These are phyloP conservation scores for Lindgomyces ingoldianus DNA, from an alignment of 495 filamentous ascomycete species.

Conservation along the genomic window DNA sequence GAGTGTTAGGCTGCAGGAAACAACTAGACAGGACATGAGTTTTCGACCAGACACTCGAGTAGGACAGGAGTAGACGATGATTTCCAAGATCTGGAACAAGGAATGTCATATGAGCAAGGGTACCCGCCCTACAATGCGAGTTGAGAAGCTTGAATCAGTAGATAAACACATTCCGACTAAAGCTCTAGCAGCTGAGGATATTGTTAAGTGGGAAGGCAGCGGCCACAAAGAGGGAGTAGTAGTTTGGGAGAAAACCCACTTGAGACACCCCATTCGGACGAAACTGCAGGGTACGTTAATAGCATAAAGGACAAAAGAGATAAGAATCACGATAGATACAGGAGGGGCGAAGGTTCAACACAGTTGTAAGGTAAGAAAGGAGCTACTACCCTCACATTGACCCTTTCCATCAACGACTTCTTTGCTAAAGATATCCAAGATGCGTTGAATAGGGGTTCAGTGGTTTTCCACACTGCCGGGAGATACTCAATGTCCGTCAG, in stretches of 20 bases:
- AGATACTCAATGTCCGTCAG: too few species aligned
- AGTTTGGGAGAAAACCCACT: not conserved
- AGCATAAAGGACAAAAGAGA: not conserved
- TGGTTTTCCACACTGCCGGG: too few species aligned
- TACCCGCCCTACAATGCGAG: slow-evolving; percentile 5
- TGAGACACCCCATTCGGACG: too few species aligned
- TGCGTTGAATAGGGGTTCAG: too few species aligned
- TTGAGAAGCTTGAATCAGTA: slow-evolving; percentile 6
- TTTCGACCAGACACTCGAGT: slow-evolving; percentile 13
- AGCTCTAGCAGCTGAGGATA: slow-evolving; percentile 1
- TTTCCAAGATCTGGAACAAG: not conserved
- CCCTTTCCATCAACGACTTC: too few species aligned
- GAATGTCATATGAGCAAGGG: slow-evolving; percentile 2
- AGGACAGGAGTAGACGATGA: slow-evolving; percentile 2
- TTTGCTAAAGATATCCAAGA: too few species aligned
- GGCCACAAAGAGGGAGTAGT: not conserved
- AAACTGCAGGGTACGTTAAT: not conserved
- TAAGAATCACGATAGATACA: slow-evolving; percentile 1
- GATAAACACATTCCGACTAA: slow-evolving; percentile 13
- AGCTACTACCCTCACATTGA: too few species aligned
- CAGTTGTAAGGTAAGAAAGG: too few species aligned
- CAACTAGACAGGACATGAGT: not conserved
- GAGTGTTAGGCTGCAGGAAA: not conserved
- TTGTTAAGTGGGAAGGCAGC: not conserved
- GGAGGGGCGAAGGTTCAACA: not conserved